Evolutionary conservation across 495 filamentous ascomycete genomes (phyloP).

Genomic region (Mycothermus thermophilus): DNA sequence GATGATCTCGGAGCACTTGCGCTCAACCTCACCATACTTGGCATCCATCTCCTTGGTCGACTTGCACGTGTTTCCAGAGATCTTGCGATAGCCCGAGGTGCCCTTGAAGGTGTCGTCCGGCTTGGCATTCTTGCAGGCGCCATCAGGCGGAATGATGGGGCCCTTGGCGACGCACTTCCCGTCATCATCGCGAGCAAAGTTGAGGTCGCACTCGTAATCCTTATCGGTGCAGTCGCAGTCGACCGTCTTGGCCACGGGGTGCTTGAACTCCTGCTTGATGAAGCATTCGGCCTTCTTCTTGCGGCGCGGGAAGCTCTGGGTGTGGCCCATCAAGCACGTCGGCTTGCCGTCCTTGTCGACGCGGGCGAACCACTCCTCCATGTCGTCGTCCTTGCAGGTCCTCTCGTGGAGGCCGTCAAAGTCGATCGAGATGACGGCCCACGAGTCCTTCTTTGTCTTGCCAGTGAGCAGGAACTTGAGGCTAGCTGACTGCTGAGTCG

Average conservation of each 20-base stretch:
- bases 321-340: slow-evolving; percentile 89
- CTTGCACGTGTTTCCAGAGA: slow-evolving; percentile 80
- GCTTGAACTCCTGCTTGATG: slow-evolving; percentile 70
- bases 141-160: slow-evolving; percentile 42
- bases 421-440: slow-evolving; percentile 58
- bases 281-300: slow-evolving; percentile 82
- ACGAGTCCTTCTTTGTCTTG: slow-evolving; percentile 29
- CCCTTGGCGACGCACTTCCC: slow-evolving; percentile 42
- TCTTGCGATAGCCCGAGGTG: slow-evolving; percentile 78
- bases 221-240: slow-evolving; percentile 63
- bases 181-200: slow-evolving; percentile 54
- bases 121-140: slow-evolving; percentile 48
- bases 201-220: slow-evolving; percentile 93
- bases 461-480: slow-evolving; percentile 73
- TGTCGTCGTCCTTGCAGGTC: slow-evolving; percentile 66
- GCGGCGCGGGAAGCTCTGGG: slow-evolving; percentile 65
- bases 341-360: slow-evolving; percentile 65
- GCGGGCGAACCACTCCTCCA: slow-evolving; percentile 77
- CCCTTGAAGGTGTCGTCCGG: slow-evolving; percentile 58
- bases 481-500: slow-evolving; percentile 77
- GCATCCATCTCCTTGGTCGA: slow-evolving; percentile 33
- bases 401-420: slow-evolving; percentile 69
- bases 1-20: slow-evolving; percentile 35
- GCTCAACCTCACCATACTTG: slow-evolving; percentile 48
- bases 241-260: slow-evolving; percentile 47